These are phyloP conservation scores for Diversispora epigaea DNA, from an alignment of 192 early-diverging fungal species.

Conservation along the genomic window DNA sequence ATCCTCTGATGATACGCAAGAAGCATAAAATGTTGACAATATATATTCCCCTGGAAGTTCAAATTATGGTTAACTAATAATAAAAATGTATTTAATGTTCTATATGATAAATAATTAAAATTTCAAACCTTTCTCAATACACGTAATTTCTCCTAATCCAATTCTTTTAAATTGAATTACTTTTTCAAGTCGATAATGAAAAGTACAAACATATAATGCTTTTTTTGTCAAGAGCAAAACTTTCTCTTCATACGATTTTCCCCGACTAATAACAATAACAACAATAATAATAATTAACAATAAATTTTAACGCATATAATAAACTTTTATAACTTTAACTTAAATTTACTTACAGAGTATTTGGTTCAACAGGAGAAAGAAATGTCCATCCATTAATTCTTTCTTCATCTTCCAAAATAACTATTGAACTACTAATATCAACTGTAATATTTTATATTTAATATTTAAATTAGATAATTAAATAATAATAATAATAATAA, in stretches of 20 bases:
- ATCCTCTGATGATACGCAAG: constrained; percentile 40
- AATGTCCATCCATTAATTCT: constrained; percentile 64
- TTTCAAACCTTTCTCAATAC: constrained; percentile 55
- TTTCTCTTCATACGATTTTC: constrained; percentile 58
- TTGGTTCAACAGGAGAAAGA: constrained; percentile 53
- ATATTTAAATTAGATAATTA: background rate
- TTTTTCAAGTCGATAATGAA: constrained; percentile 67
- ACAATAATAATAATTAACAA: too few relatives aligned
- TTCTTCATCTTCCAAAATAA: constrained; percentile 63
- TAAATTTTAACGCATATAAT: too few relatives aligned
- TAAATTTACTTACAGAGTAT: constrained; percentile 41
- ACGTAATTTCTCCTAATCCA: constrained; percentile 52
- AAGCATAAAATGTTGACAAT: constrained; percentile 38
- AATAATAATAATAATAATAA: background rate
- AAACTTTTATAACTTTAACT: too few relatives aligned
- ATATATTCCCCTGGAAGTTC: constrained; percentile 42
- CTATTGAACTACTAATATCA: constrained; percentile 57
- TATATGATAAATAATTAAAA: background rate
- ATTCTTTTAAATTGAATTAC: constrained; percentile 64
- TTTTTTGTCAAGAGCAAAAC: constrained; percentile 62
- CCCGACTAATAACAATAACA: background rate
- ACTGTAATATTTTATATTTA: constrained; percentile 30
- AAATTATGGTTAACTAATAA: background rate
- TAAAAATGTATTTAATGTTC: background rate
- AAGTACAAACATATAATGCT: constrained; percentile 69